Evolutionary conservation across 208 protist species (phyloP), one percentile per base, ranked within the genome.

Genomic region (Trypanosoma caninum): DNA sequence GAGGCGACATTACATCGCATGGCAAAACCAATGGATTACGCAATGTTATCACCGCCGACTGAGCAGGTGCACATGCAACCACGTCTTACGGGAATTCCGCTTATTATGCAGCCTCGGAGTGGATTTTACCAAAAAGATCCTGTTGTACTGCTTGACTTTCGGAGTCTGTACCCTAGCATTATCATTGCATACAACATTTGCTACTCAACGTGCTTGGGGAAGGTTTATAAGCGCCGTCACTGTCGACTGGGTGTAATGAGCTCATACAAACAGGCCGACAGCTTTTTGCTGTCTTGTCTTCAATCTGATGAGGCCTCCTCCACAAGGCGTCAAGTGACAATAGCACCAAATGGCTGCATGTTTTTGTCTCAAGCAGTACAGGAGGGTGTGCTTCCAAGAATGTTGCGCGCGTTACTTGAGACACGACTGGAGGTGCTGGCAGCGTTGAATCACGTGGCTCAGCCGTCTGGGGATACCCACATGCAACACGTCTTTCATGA

Each of bases 171-270:
- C 88, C 99, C 99, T 3, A 99, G 98, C 52, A 98, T 99, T 72
- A 99, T 99, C 84, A 99, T 99, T 72, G 98, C 99, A n/a, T 99
- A 99, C 83, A 99, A 99, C 76, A 84, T 99, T 14, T 99, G 98
- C 78, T 99, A 99, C 80, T 96, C 78, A 4, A 93, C 90, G 2
- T 94, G 82, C 45, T 46, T 94, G 18, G 87, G 84, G 8, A 61
- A 78, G 25, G 78, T 93, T 47, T 22, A 28, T 4, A 56, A 68
- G 18, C 1, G 33, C 23, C 18, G 31, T 27, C 47, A 25, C 44
- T 55, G 52, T 28, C 74, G 63, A 97, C 65, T 94, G 5, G 87
- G 87, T n/a, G 87, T 94, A 30, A 27, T 91, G 25, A 40, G 69
- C 0, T 71, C 63, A 28, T 93, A 84, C 53, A 58, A 59, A 20